Conservation (phyloP, 2,329 filamentous ascomycete species). For the Stagonosporopsis rhizophila region DNA sequence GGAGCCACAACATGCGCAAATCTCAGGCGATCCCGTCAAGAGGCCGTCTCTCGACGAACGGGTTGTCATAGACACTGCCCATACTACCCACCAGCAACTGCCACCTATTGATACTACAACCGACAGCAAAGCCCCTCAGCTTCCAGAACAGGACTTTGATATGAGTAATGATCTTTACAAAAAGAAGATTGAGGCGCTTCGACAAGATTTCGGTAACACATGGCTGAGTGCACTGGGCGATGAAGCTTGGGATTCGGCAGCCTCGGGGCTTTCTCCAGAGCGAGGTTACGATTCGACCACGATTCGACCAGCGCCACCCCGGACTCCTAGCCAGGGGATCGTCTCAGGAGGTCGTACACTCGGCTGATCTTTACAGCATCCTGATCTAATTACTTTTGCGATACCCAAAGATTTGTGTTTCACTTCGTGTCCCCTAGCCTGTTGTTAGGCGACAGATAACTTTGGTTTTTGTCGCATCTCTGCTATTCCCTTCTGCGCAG, state of each 20-base stretch:
- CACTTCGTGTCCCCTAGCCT: constrained; percentile 9
- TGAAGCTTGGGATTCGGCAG: constrained; percentile 63
- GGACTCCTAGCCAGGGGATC: constrained; percentile 50
- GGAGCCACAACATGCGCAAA: constrained; percentile 32
- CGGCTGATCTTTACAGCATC: constrained; percentile 33
- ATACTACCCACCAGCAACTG: constrained; percentile 37
- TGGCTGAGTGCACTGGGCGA: constrained; percentile 89
- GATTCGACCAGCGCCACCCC: constrained; percentile 40
- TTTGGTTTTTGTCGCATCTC: constrained; percentile 15
- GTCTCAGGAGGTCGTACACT: constrained; percentile 49
- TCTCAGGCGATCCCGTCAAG: constrained; percentile 42
- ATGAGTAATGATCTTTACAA: constrained; percentile 79
- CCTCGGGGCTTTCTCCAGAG: constrained; percentile 43
- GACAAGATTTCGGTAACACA: constrained; percentile 82
- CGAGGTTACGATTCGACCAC: constrained; percentile 41
- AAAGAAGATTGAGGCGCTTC: constrained; percentile 84
- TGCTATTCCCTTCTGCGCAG: constrained; percentile 17
- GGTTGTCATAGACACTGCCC: constrained; percentile 27
- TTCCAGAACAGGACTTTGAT: constrained; percentile 62
- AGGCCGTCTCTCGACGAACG: constrained; percentile 32
- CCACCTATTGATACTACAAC: constrained; percentile 44
- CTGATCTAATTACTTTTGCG: constrained; percentile 40
- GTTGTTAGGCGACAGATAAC: constrained; percentile 4
- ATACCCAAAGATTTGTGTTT: constrained; percentile 46
- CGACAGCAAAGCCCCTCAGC: constrained; percentile 24